Evolutionary conservation across 2,329 filamentous ascomycete species (phyloP), one percentile per base, ranked within the genome.

Genomic region (Fusarium camptoceras): DNA sequence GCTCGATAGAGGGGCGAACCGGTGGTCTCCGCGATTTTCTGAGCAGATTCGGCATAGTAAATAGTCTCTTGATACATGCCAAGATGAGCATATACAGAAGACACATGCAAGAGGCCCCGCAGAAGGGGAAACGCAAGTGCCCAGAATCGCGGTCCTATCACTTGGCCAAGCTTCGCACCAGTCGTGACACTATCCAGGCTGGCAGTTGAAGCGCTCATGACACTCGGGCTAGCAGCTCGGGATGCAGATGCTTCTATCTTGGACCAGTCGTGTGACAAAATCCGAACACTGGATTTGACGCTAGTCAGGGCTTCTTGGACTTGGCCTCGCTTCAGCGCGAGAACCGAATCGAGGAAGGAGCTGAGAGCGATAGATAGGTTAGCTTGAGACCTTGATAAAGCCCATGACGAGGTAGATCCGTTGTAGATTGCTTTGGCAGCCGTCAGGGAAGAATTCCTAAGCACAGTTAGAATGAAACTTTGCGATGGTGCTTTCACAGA

Each of bases 41-140:
- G 84, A 0, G 94, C 94, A 73, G 96, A 92, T 72, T 98, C 92
- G 3, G 92, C 91, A 72, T 97, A 97, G 77, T 94, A 96, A 1
- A 95, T 82, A 3, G 95, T 95, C 78, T 98, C 95, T 64, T 93
- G 90, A 69, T 94, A 93, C 80, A 97, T 87, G 28, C 96, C 96
- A 68, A 96, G 88, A 70, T 97, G 91, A 2, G 92, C 89, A 73
- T 94, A 97, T 2, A 97, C 83, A 6, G 87, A 86, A 1, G 94
- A 94, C 5, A 97, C 86, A 61, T 94, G 90, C 64, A 90, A 81
- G 16, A 97, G 83, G 59, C 90, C 89, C 30, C 88, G 86, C 73
- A 94, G 90, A 22, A 98, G 85, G 2, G 91, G 89, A 28, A 89
- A 87, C 10, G 96, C 89, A 22, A 97, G 83, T 8, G 87, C 85